These are phyloP conservation scores for Trichosporon inkin DNA, from an alignment of 1,284 basidiomycete species.

Conservation along the genomic window DNA sequence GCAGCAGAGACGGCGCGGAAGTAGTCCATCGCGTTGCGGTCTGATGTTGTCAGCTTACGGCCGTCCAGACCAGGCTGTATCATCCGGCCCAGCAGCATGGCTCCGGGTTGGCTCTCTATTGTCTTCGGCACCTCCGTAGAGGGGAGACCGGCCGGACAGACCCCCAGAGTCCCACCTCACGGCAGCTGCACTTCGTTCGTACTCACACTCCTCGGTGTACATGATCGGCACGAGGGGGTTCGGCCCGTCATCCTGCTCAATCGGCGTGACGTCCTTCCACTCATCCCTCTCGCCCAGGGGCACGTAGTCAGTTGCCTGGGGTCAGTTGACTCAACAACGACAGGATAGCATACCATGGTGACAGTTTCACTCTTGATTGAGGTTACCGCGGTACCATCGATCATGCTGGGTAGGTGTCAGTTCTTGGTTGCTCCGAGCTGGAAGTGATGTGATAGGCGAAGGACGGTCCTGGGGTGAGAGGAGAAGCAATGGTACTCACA, in stretches of 20 bases:
- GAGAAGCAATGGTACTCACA: no score
- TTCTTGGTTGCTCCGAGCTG: no score
- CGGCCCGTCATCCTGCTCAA: slow-evolving; percentile 71
- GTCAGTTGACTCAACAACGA: background rate
- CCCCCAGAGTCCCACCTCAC: no score
- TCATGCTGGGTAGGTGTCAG: no score
- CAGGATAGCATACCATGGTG: background rate
- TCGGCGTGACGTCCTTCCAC: slow-evolving; percentile 73
- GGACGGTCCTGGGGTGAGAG: no score
- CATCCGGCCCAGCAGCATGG: background rate
- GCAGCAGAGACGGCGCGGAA: slow-evolving; percentile 75
- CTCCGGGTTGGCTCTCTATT: background rate
- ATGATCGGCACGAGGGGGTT: slow-evolving; percentile 82
- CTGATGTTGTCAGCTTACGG: slow-evolving; percentile 51
- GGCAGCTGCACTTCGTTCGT: background rate
- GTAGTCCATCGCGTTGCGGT: slow-evolving; percentile 86
- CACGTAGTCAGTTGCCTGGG: slow-evolving; percentile 29
- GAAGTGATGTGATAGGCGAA: no score
- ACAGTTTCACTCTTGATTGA: no score
- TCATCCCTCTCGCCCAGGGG: slow-evolving; percentile 63
- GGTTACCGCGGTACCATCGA: no score
- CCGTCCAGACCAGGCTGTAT: background rate
- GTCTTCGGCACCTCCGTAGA: background rate
- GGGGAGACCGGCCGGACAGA: background rate
- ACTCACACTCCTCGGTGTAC: slow-evolving; percentile 78